A percentile compares a stretch with the other conserved stretches of the same genome.
phyloP scores from a whole-genome alignment of 805 yeast species.

The Candida glaebosa region DNA sequence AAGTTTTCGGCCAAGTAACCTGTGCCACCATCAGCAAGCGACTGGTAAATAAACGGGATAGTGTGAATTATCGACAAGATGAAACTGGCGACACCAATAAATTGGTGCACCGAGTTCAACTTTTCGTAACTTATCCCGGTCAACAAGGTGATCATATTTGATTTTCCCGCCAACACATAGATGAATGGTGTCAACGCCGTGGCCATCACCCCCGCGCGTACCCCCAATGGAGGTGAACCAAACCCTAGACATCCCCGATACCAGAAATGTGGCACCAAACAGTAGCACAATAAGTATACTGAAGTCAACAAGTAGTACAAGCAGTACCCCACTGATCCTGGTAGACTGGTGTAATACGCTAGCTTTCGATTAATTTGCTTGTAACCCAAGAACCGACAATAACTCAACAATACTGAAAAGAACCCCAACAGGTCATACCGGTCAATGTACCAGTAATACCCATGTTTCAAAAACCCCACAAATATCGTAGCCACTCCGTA shows the following conservation, averaged over 20 bases:
- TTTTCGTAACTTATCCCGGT: constrained; percentile 58
- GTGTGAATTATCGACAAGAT: constrained; percentile 48
- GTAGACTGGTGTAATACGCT: constrained; percentile 26
- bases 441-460: constrained; percentile 17
- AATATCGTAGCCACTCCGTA: constrained; percentile 36
- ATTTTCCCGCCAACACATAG: constrained; percentile 49
- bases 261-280: constrained; percentile 48
- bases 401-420: constrained; percentile 26
- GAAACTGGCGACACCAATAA: constrained; percentile 39
- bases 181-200: constrained; percentile 50
- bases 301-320: constrained; percentile 33
- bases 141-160: constrained; percentile 44
- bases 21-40: constrained; percentile 47
- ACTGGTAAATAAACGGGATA: constrained; percentile 47
- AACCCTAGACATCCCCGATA: constrained; percentile 51
- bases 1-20: constrained; percentile 15
- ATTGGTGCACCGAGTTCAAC: constrained; percentile 49
- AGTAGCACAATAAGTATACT: constrained; percentile 32
- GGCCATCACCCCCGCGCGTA: constrained; percentile 50
- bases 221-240: constrained; percentile 58
- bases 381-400: constrained; percentile 34
- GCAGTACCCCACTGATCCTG: constrained; percentile 35
- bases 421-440: constrained; percentile 11
- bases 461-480: constrained; percentile 30
- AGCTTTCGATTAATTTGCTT: constrained; percentile 24